Conservation (phyloP, 2,329 filamentous ascomycete genomes). For the Clarireedia homoeocarpa region DNA sequence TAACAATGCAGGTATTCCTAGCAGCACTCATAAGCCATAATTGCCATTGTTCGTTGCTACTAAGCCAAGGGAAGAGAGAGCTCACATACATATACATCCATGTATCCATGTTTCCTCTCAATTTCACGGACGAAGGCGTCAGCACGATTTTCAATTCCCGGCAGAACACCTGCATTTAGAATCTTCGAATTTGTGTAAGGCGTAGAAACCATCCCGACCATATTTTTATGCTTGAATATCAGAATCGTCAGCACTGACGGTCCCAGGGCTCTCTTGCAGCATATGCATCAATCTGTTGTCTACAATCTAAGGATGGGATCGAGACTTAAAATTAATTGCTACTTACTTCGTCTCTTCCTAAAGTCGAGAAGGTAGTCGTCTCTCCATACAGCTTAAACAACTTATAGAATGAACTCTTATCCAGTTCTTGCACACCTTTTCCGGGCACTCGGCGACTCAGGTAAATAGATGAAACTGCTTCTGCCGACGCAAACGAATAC, state of each 20-base stretch:
- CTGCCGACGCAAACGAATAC: conserved; percentile 48
- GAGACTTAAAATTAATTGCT: neutral
- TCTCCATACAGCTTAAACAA: conserved; percentile 45
- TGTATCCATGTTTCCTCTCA: conserved; percentile 34
- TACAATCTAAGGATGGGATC: neutral
- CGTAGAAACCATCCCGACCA: conserved; percentile 56
- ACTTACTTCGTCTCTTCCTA: conserved; percentile 23
- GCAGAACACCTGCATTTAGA: conserved; percentile 45
- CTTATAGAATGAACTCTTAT: conserved; percentile 58
- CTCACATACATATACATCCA: conserved; percentile 52
- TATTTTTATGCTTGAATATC: conserved; percentile 57
- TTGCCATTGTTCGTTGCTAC: neutral
- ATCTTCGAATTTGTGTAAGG: conserved; percentile 63
- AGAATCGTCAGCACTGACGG: neutral
- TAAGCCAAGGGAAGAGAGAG: neutral
- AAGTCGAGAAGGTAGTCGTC: conserved; percentile 34
- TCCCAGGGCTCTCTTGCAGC: neutral
- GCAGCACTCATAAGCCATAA: too few relatives aligned
- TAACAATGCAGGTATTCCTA: conserved; percentile 48
- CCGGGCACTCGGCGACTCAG: conserved; percentile 37
- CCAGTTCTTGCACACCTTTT: conserved; percentile 18
- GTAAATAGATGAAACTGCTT: conserved; percentile 56
- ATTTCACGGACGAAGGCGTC: conserved; percentile 48
- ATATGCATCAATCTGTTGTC: neutral
- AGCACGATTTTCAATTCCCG: conserved; percentile 51